These are phyloP conservation scores for Cyberlindnera euphorbiae DNA, from an alignment of 805 yeast species.

Conservation along the genomic window DNA sequence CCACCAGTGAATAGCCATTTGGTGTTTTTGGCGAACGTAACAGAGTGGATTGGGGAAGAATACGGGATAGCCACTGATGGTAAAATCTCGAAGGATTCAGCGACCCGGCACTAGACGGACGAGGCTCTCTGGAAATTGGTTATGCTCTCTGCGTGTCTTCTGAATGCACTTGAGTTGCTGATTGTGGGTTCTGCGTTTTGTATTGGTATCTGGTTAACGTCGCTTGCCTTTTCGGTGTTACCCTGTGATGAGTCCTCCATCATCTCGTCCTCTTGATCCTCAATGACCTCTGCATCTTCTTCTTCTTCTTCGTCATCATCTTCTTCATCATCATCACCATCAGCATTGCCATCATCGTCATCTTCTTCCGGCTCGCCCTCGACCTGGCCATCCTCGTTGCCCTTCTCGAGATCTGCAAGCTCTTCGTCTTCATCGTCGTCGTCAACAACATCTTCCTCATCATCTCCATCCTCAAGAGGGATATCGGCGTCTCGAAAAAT, in stretches of 20 bases:
- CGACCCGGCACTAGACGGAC: too few relatives aligned
- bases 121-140: constrained; percentile 40
- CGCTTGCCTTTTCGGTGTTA: neutral
- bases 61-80: constrained; percentile 90
- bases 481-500: constrained; percentile 22
- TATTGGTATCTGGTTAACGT: too few relatives aligned
- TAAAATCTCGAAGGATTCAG: constrained; percentile 60
- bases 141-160: too few relatives aligned
- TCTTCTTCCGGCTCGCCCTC: constrained; percentile 28
- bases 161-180: too few relatives aligned
- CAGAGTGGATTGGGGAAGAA: constrained; percentile 67
- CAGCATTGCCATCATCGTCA: constrained; percentile 24
- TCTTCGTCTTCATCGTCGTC: constrained; percentile 27
- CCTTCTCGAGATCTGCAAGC: constrained; percentile 24
- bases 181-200: too few relatives aligned
- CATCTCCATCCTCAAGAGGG: constrained; percentile 25
- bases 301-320: constrained; percentile 11
- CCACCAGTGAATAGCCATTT: constrained; percentile 93
- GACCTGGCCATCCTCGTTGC: constrained; percentile 26
- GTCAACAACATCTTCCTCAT: constrained; percentile 23
- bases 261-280: too few relatives aligned
- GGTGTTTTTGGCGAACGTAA: constrained; percentile 74
- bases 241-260: neutral
- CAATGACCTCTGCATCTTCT: neutral
- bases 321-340: constrained; percentile 16